Percentiles rank a stretch among this genome's conserved stretches.
phyloP scores from a whole-genome alignment of 2,329 filamentous ascomycete species.

The Phialophora verrucosa region DNA sequence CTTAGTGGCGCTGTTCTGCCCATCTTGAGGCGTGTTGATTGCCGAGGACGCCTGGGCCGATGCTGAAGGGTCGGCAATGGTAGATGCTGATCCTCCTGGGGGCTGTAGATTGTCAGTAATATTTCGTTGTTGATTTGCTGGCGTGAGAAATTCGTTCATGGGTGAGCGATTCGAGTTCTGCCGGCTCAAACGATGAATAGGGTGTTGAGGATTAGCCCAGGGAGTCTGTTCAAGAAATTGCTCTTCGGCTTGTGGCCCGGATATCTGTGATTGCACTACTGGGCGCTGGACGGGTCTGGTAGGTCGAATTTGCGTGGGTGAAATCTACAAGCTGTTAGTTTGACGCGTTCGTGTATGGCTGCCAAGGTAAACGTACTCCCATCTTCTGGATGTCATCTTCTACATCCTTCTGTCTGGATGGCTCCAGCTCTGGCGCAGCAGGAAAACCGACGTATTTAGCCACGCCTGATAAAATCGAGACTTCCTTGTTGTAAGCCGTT shows the following conservation, averaged over 20 bases:
- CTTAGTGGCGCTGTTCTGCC: constrained; percentile 47
- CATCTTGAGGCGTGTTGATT: constrained; percentile 51
- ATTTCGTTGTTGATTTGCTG: constrained; percentile 52
- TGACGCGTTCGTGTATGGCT: neutral
- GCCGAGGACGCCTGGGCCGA: constrained; percentile 51
- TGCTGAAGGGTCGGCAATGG: constrained; percentile 51
- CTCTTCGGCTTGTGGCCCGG: constrained; percentile 63
- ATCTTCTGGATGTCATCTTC: constrained; percentile 90
- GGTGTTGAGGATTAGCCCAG: constrained; percentile 89
- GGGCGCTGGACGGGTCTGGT: constrained; percentile 37
- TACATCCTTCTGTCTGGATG: constrained; percentile 73
- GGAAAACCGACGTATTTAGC: constrained; percentile 97
- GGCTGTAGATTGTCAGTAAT: constrained; percentile 49
- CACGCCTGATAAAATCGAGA: constrained; percentile 85
- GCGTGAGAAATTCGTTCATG: constrained; percentile 46
- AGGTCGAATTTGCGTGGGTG: constrained; percentile 27
- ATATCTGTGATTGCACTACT: constrained; percentile 45
- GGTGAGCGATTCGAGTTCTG: constrained; percentile 46
- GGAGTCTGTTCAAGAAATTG: constrained; percentile 88
- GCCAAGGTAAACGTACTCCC: constrained; percentile 67
- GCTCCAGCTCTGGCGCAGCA: constrained; percentile 82
- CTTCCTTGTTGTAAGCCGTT: constrained; percentile 90
- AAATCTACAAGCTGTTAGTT: constrained; percentile 32
- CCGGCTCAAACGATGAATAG: constrained; percentile 62
- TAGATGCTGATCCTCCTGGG: constrained; percentile 53